These are phyloP conservation scores for Acacia crassicarpa DNA, from an alignment of 306 rosid species.

Conservation along the genomic window DNA sequence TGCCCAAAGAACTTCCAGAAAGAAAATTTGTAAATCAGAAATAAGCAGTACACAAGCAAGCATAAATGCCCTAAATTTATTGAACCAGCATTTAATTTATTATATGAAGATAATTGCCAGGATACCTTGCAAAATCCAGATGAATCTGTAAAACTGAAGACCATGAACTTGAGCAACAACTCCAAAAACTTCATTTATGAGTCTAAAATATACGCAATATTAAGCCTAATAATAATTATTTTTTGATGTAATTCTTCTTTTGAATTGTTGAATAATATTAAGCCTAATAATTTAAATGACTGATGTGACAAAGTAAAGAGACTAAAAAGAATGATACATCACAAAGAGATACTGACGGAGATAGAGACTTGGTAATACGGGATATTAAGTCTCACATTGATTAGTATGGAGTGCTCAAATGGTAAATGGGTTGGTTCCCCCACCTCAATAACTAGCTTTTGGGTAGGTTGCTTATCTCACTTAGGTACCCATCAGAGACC, in stretches of 20 bases:
- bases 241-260: background rate
- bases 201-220: background rate
- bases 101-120: background rate
- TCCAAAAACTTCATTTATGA: conserved; percentile 23
- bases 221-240: background rate
- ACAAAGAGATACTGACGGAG: background rate
- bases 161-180: too few relatives aligned
- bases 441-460: background rate
- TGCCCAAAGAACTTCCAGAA: background rate
- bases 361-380: background rate
- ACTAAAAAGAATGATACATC: conserved; percentile 10
- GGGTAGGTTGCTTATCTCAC: too few relatives aligned
- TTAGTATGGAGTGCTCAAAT: background rate
- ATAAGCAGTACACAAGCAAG: conserved; percentile 7
- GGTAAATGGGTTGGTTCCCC: background rate
- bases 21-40: conserved; percentile 19
- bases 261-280: background rate
- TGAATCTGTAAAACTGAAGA: conserved; percentile 58
- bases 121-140: conserved; percentile 82
- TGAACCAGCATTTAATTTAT: conserved; percentile 22
- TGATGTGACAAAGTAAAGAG: conserved; percentile 12
- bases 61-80: background rate
- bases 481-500: too few relatives aligned
- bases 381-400: background rate
- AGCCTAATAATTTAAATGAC: background rate